Percentiles rank a stretch among this genome's conserved stretches.
These are phyloP conservation scores for Aspergillus oerlinghausenensis DNA, from an alignment of 2,329 filamentous ascomycete species.

Conservation along the genomic window DNA sequence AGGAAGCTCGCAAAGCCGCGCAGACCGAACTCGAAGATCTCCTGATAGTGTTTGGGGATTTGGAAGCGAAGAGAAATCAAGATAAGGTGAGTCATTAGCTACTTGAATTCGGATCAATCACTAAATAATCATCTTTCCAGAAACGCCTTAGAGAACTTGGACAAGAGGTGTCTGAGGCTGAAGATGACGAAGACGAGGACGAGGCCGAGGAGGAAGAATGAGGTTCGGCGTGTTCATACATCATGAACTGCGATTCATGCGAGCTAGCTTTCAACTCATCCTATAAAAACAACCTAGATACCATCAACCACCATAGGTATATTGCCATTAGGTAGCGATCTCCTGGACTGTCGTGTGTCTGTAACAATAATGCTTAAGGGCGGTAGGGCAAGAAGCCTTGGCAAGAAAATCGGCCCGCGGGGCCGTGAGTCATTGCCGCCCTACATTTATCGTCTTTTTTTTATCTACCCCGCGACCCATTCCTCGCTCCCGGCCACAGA, in stretches of 20 bases:
- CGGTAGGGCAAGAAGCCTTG: slow-evolving; percentile 7
- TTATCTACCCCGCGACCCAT: slow-evolving; percentile 21
- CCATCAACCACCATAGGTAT: neutral
- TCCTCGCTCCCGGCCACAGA: slow-evolving; percentile 11
- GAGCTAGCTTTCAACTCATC: neutral
- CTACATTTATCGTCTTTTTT: neutral
- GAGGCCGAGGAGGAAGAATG: slow-evolving; percentile 49
- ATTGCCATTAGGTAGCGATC: slow-evolving; percentile 3
- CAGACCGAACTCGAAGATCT: slow-evolving; percentile 77
- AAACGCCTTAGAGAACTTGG: slow-evolving; percentile 62
- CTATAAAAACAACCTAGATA: neutral
- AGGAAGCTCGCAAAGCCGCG: slow-evolving; percentile 58
- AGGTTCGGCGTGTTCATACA: slow-evolving; percentile 11
- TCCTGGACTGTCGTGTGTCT: neutral
- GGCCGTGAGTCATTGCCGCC: slow-evolving; percentile 7
- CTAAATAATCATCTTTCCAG: slow-evolving; percentile 21
- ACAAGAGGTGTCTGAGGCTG: slow-evolving; percentile 70
- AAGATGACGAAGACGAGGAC: slow-evolving; percentile 60
- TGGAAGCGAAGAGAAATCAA: slow-evolving; percentile 70
- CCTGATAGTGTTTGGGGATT: slow-evolving; percentile 72
- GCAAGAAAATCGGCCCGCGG: slow-evolving; percentile 4
- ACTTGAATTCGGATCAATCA: neutral
- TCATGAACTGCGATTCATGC: slow-evolving; percentile 3
- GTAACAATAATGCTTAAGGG: neutral
- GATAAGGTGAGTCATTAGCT: slow-evolving; percentile 60